phyloP scores from a whole-genome alignment of 169 alveolate species.

The Cryptosporidium xiaoi region DNA sequence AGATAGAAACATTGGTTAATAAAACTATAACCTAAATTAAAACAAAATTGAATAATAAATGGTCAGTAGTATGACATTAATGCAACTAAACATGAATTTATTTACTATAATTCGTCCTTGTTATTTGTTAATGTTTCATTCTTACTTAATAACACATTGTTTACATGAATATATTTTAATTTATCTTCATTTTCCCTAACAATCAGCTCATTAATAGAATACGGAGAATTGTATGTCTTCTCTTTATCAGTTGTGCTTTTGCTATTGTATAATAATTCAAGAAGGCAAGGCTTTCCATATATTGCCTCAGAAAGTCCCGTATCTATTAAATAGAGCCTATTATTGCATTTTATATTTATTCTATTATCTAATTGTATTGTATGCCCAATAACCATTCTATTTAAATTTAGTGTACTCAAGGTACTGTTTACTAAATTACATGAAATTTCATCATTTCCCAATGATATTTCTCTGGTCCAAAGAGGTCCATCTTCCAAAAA shows the following conservation, averaged over 20 bases:
- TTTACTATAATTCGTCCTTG: slow-evolving; percentile 30
- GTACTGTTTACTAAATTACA: slow-evolving; percentile 68
- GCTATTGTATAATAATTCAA: slow-evolving; percentile 20
- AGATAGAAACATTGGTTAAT: slow-evolving; percentile 46
- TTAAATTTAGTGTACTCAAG: slow-evolving; percentile 22
- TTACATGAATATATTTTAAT: slow-evolving; percentile 56
- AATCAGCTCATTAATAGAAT: slow-evolving; percentile 48
- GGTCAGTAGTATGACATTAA: too few relatives aligned
- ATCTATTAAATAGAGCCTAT: slow-evolving; percentile 50
- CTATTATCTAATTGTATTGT: slow-evolving; percentile 73
- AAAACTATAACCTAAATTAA: slow-evolving; percentile 4
- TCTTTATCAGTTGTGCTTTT: not conserved
- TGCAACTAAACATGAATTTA: too few relatives aligned
- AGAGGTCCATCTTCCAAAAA: slow-evolving; percentile 76
- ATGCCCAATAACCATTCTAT: slow-evolving; percentile 77
- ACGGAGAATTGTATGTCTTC: slow-evolving; percentile 1
- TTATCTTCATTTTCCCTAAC: slow-evolving; percentile 6
- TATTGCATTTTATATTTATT: slow-evolving; percentile 68
- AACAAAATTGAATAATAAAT: too few relatives aligned
- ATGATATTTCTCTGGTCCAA: slow-evolving; percentile 75
- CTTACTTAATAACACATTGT: slow-evolving; percentile 7
- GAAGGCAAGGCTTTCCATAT: slow-evolving; percentile 55
- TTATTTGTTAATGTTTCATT: not conserved
- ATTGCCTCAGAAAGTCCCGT: slow-evolving; percentile 75
- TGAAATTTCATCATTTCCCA: slow-evolving; percentile 27